These are phyloP conservation scores for Trichoderma sp. DNA, from an alignment of 2,329 filamentous ascomycete genomes.

Conservation along the genomic window DNA sequence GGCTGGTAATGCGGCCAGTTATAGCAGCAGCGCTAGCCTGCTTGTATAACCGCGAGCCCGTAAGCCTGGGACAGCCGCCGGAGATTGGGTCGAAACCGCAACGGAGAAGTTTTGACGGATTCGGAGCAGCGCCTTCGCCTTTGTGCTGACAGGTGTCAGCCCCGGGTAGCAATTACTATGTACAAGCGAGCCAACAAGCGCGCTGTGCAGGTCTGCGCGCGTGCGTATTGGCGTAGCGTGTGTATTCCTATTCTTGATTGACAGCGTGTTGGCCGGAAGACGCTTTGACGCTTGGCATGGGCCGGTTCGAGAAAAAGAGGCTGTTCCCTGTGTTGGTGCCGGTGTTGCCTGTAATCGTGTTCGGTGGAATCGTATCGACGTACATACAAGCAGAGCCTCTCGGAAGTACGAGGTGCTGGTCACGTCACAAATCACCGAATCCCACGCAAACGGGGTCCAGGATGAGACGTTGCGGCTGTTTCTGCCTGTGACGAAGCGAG, in stretches of 20 bases:
- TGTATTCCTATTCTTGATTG: neutral
- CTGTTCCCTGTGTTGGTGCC: too few relatives aligned
- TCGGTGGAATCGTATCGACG: neutral
- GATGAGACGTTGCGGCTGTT: slow-evolving; percentile 14
- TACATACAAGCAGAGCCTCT: neutral
- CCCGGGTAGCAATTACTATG: neutral
- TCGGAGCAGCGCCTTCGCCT: neutral
- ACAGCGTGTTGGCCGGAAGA: neutral
- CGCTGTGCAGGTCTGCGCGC: neutral
- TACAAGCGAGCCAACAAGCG: neutral
- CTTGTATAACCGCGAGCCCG: slow-evolving; percentile 7
- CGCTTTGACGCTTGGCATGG: neutral
- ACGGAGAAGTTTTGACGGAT: neutral
- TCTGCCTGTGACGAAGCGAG: neutral
- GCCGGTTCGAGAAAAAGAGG: neutral
- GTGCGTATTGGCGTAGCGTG: neutral
- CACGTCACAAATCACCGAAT: neutral
- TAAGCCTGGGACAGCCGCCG: slow-evolving; percentile 18
- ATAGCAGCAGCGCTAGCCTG: neutral
- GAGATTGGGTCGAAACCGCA: slow-evolving; percentile 1
- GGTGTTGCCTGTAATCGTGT: neutral
- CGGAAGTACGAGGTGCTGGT: neutral
- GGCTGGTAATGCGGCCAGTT: neutral
- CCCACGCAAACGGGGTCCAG: neutral
- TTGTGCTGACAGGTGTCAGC: slow-evolving; percentile 24